Evolutionary conservation across 139 green algal species (phyloP), one percentile per base, ranked within the genome.

Genomic region (Haematococcus lacustris): DNA sequence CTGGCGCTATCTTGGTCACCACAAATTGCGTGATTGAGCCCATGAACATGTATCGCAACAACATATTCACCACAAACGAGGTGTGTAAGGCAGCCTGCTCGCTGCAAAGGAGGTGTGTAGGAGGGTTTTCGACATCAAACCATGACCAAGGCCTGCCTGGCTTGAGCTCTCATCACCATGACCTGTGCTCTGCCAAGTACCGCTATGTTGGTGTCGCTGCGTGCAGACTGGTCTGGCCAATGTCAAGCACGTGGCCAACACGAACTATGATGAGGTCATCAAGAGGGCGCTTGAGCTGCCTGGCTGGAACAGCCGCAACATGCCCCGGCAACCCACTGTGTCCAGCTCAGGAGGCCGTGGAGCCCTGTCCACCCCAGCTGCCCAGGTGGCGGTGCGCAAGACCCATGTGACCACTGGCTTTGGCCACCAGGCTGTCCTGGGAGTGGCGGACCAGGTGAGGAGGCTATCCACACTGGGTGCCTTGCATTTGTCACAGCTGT

Each of bases 1-100:
- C 82, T 25, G 84, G 86, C 23, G 43, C 87, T 28, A 79, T 92
- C 39, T 76, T 90, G 39, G 84, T 88, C 32, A 93, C 88, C 66
- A 91, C 85, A 76, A 93, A 93, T 85, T 93, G 88, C 76, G 80
- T 93, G 59, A 61, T 91, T 57, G 85, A 92, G 47, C 88, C 88
- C 17, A 71, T 79, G 13, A n/a, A 74, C 38, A 47, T 67, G 1
- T 89, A 91, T 76, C 63, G 68, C 32, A 60, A 86, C 73, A 81
- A 80, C 69, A 76, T 93, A 59, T 93, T 88, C 82, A 92, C 88
- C 35, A 87, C 83, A 34, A 88, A 85, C 63, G 86, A 88, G 81
- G 81, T 86, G 38, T 30, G 81, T 53, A 17, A 17, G 9, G 43
- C 43, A 53, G 43, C 9, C 43, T 9, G 9, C 43, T 53, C 9